These are phyloP conservation scores for Plenodomus biglobosus DNA, from an alignment of 2,329 filamentous ascomycete genomes.

Conservation along the genomic window DNA sequence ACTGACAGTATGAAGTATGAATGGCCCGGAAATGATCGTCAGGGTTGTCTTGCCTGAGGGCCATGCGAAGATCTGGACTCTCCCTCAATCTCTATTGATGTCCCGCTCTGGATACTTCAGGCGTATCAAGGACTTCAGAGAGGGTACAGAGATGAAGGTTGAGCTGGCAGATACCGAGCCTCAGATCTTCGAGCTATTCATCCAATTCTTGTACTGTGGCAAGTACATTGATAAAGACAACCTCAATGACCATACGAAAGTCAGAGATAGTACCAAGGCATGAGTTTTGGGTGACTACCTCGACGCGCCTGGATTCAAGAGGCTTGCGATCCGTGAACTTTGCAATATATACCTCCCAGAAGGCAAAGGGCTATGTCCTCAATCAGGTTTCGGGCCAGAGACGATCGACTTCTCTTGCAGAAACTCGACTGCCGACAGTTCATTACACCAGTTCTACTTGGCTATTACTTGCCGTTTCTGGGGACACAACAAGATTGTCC, in stretches of 20 bases:
- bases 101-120: too few species aligned
- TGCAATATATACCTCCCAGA: neutral
- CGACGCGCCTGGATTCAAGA: slow-evolving; percentile 6
- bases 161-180: slow-evolving; percentile 2
- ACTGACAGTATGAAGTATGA: too few species aligned
- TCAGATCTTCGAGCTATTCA: slow-evolving; percentile 6
- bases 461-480: neutral
- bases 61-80: too few species aligned
- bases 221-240: slow-evolving; percentile 2
- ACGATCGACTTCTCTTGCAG: neutral
- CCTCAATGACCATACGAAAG: neutral
- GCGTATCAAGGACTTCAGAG: too few species aligned
- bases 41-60: too few species aligned
- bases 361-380: neutral
- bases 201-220: slow-evolving; percentile 7
- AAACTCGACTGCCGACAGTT: neutral
- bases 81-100: too few species aligned
- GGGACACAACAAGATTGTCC: neutral
- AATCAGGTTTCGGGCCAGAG: neutral
- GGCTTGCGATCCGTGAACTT: neutral
- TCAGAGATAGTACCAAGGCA: slow-evolving; percentile 3
- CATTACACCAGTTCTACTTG: neutral
- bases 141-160: neutral
- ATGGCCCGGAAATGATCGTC: too few species aligned
- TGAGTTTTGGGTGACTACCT: slow-evolving; percentile 14